These are phyloP conservation scores for Coemansia sp. DNA, from an alignment of 192 early-diverging fungal genomes.

Conservation along the genomic window DNA sequence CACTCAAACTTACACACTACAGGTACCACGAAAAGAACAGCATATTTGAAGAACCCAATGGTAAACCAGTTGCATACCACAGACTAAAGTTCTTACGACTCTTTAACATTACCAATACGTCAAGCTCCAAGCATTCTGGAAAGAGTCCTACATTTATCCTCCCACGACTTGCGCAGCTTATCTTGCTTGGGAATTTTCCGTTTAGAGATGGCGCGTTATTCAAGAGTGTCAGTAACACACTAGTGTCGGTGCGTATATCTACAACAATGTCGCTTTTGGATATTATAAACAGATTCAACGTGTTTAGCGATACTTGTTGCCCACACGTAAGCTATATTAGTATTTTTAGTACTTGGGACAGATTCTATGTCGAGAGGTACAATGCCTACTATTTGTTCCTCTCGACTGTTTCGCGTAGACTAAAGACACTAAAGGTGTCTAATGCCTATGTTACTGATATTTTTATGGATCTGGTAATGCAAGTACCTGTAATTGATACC, in stretches of 20 bases:
- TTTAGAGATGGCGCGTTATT: background rate
- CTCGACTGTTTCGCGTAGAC: background rate
- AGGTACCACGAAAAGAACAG: background rate
- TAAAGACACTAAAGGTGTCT: background rate
- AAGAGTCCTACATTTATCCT: background rate
- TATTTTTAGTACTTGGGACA: background rate
- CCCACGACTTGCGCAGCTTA: background rate
- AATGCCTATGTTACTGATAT: conserved; percentile 1
- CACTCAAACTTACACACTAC: background rate
- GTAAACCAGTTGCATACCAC: background rate
- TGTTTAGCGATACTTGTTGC: conserved; percentile 5
- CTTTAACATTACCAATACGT: background rate
- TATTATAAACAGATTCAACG: background rate
- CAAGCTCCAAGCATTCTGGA: background rate
- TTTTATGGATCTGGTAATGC: conserved; percentile 9
- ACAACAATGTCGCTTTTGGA: conserved; percentile 10
- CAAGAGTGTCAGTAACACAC: conserved; percentile 3
- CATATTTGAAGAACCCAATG: conserved; percentile 4
- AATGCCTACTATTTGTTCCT: background rate
- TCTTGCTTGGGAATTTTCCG: background rate
- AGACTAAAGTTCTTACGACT: background rate
- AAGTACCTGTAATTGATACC: background rate
- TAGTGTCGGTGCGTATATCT: background rate
- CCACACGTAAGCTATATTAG: background rate
- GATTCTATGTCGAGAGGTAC: conserved; percentile 1